A percentile compares a stretch with the other conserved stretches of the same genome.
Conservation (phyloP, 2,329 filamentous ascomycete species). For the Diplodia sapinea region DNA sequence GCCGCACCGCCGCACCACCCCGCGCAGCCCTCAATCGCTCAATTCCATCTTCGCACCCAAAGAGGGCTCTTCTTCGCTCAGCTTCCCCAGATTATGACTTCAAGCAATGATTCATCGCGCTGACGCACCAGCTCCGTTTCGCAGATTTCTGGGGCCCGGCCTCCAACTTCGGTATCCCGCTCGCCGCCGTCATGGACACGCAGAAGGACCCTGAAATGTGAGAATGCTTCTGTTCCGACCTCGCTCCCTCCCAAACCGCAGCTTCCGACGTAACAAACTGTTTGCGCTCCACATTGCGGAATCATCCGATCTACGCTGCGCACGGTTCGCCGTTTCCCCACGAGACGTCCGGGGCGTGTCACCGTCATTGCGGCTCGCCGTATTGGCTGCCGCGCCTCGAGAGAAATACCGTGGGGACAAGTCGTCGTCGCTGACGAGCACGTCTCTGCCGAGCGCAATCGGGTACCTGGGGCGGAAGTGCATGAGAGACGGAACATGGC, state of each 20-base stretch:
- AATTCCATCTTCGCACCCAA: background rate
- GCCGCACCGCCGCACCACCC: background rate
- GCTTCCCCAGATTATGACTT: background rate
- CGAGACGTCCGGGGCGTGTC: background rate
- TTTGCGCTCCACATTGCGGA: background rate
- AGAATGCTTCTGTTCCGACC: slow-evolving; percentile 31
- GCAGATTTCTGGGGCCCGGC: slow-evolving; percentile 60
- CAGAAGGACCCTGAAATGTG: slow-evolving; percentile 60
- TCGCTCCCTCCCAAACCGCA: background rate
- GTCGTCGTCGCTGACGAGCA: background rate
- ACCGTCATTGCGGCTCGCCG: too few species aligned
- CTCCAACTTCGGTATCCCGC: slow-evolving; percentile 61
- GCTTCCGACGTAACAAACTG: background rate
- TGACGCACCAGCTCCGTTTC: slow-evolving; percentile 9
- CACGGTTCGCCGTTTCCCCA: slow-evolving; percentile 16
- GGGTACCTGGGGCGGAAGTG: background rate
- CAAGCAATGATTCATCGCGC: background rate
- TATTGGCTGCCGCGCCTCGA: slow-evolving; percentile 1
- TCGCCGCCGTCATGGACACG: slow-evolving; percentile 61
- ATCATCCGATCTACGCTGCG: slow-evolving; percentile 6
- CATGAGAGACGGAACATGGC: background rate
- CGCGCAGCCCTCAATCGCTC: slow-evolving; percentile 1
- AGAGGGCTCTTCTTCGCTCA: background rate
- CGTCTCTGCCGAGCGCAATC: background rate
- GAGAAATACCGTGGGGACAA: background rate